These are phyloP conservation scores for Dipteronia dyeriana DNA, from an alignment of 345 rosid species.

Conservation along the genomic window DNA sequence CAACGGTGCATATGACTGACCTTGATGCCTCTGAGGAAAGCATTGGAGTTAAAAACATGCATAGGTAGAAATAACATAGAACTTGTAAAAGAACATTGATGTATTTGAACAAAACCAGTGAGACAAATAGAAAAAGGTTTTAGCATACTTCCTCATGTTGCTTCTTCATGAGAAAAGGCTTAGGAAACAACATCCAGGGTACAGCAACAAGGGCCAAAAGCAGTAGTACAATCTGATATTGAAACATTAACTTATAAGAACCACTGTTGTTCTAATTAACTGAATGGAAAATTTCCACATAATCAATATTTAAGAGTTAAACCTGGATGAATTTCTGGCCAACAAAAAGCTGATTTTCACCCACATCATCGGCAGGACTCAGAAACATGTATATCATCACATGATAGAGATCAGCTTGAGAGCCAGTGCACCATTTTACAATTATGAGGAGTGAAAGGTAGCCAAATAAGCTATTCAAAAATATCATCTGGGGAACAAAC, in stretches of 20 bases:
- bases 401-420: slow-evolving; percentile 73
- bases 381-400: slow-evolving; percentile 74
- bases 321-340: slow-evolving; percentile 67
- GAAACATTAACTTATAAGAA: slow-evolving; percentile 14
- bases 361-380: slow-evolving; percentile 57
- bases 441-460: slow-evolving; percentile 67
- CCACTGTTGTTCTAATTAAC: neutral
- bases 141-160: slow-evolving; percentile 53
- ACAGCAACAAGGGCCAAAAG: slow-evolving; percentile 57
- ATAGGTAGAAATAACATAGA: no score
- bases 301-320: slow-evolving; percentile 9
- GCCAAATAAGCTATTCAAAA: slow-evolving; percentile 71
- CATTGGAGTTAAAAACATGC: neutral
- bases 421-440: slow-evolving; percentile 65
- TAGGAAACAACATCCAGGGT: slow-evolving; percentile 72
- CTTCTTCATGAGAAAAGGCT: slow-evolving; percentile 66
- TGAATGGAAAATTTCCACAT: neutral
- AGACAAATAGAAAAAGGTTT: slow-evolving; percentile 6
- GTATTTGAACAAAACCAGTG: no score
- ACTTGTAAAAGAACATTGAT: neutral
- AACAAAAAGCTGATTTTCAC: slow-evolving; percentile 63
- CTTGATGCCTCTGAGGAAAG: slow-evolving; percentile 49
- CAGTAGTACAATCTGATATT: slow-evolving; percentile 47
- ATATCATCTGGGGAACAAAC: slow-evolving; percentile 67
- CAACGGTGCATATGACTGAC: slow-evolving; percentile 48